phyloP scores from a whole-genome alignment of 257 asterid genomes.

The Nicotiana sylvestris region DNA sequence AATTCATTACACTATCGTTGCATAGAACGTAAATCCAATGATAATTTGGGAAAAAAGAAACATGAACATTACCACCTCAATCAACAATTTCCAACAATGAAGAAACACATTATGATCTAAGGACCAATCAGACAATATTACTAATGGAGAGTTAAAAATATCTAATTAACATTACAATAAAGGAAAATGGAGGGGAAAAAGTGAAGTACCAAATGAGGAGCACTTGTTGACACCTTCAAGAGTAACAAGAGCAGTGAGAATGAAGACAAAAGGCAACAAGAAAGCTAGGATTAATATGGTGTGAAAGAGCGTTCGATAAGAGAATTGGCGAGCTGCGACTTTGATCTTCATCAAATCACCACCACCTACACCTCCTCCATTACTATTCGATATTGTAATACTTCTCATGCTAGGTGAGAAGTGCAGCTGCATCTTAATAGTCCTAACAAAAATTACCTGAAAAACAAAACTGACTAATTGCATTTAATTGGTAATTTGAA shows the following conservation, averaged over 20 bases:
- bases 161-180: neutral
- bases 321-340: conserved; percentile 81
- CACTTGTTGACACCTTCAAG: conserved; percentile 99
- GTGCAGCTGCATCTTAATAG: neutral
- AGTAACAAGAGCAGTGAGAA: conserved; percentile 87
- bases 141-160: neutral
- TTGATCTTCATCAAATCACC: conserved; percentile 94
- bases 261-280: conserved; percentile 90
- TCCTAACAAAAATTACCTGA: neutral
- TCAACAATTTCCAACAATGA: neutral
- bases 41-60: neutral
- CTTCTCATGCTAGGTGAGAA: conserved; percentile 94
- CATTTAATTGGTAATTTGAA: neutral
- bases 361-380: conserved; percentile 44
- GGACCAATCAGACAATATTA: too few species aligned
- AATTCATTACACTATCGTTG: too few species aligned
- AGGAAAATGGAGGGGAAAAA: conserved; percentile 8
- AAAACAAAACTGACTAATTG: neutral
- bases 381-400: conserved; percentile 84
- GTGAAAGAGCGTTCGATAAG: conserved; percentile 81
- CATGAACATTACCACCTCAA: neutral
- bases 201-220: conserved; percentile 72
- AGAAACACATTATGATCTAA: neutral
- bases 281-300: conserved; percentile 76
- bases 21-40: too few species aligned